Evolutionary conservation across 306 rosid genomes (phyloP), one percentile per base, ranked within the genome.

Genomic region (Rubus parviflorus): DNA sequence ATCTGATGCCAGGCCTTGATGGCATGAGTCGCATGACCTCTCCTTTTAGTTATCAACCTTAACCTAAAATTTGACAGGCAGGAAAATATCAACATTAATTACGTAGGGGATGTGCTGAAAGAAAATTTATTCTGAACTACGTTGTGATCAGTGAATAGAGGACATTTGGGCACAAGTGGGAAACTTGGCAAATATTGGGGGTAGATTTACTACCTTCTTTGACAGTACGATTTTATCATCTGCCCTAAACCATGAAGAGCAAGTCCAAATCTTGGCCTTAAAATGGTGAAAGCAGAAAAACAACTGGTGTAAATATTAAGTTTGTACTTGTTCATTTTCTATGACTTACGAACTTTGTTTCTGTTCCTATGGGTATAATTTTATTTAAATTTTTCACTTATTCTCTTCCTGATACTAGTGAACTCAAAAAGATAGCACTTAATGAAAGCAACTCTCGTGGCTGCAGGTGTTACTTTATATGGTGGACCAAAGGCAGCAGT

Each of bases 401-500:
- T 43, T 3, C 16, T 68, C 12, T 20, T 11, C 75, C 6, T 47
- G 38, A 11, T 68, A 17, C 43, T 30, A 56, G 25, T 61, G n/a
- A 74, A 19, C 54, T 45, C 16, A 7, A 9, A 58, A 57, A 12
- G 41, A 65, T 40, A 61, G 37, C 45, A 41, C 76, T 81, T 5
- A 45, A 35, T 12, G 12, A 47, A 49, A 56, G 15, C 38, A 60
- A 64, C 23, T 47, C 11, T 63, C 25, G 49, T 30, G 49, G 70
- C 38, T 58, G 88, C 89, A 94, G 98, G 93, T 80, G 93, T 92
- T 82, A 71, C 79, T 68, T 51, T 94, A 61, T 87, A 58, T 63
- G 98, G 97, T 70, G 98, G 98, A 79, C 89, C 94, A 40, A 84
- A 75, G 79, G 97, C 90, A n/a, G 83, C 93, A 81, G 60, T 76